Evolutionary conservation across 179 eudicot genomes (phyloP).

Genomic region (Beta macrorhiza): DNA sequence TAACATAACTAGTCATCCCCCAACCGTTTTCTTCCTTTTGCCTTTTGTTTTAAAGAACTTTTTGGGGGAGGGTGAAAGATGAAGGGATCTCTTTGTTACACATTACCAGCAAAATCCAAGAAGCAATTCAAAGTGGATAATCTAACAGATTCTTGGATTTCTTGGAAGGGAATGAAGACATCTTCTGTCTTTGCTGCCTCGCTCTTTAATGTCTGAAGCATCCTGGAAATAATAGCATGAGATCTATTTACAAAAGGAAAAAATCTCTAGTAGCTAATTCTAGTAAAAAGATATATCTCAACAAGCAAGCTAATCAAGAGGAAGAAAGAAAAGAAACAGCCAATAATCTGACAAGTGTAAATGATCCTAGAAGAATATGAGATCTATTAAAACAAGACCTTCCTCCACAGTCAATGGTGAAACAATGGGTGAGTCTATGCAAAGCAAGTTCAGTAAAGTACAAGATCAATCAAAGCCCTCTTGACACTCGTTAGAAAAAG

Average conservation of each 20-base stretch:
- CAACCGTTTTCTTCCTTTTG: not conserved
- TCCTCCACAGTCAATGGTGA: not conserved
- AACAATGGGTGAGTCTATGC: not conserved
- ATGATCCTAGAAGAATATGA: not conserved
- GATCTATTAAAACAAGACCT: not conserved
- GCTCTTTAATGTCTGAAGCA: conserved; percentile 69
- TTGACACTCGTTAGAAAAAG: not conserved
- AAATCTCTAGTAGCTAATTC: not conserved
- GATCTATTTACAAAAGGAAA: conserved; percentile 8
- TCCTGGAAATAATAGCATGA: conserved; percentile 49
- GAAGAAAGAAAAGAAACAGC: not conserved
- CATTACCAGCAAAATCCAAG: conserved; percentile 86
- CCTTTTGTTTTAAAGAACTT: not conserved
- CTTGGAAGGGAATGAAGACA: conserved; percentile 70
- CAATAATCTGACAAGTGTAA: not conserved
- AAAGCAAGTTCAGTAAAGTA: not conserved
- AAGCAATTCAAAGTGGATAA: conserved; percentile 88
- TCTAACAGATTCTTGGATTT: conserved; percentile 91
- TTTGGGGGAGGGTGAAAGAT: not conserved
- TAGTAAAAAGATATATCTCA: not conserved
- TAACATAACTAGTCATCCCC: not conserved
- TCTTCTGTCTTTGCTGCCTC: conserved; percentile 87
- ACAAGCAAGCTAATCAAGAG: not conserved
- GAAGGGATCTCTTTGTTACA: not conserved
- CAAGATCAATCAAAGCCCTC: not conserved